Evolutionary conservation across 306 rosid genomes (phyloP), one percentile per base, ranked within the genome.

Genomic region (Vigna radiata): DNA sequence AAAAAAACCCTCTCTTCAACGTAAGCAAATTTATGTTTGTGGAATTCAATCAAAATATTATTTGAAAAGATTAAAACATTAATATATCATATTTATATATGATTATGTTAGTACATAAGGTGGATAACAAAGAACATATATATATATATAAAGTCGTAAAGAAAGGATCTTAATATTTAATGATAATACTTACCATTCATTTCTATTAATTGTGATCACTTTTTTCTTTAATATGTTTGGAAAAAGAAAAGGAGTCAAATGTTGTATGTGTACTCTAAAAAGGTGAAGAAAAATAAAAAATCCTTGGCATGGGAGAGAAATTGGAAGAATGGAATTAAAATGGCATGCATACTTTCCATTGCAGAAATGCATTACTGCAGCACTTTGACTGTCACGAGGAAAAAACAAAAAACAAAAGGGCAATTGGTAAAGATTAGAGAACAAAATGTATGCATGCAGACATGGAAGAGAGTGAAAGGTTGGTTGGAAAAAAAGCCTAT

Each of bases 401-500:
- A 19, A 43, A 19, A 64, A 17, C 41, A 36, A 36, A 36, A 36
- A 17, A 63, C 0, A 59, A 33, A 33, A 44, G 49, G 19, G 41
- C 16, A 15, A 5, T 55, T 54, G 39, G n/a, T 53, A 21, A 54
- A 62, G 67, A 47, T 54, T 17, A 31, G 18, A 59, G 60, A 64
- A 31, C 56, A 64, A 79, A 15, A 61, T 64, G 14, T 29, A 39
- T 48, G 18, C 33, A 66, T 69, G 27, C 56, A 47, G 31, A 36
- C 50, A 18, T 37, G 15, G 72, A 25, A 72, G 60, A 27, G 68
- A 55, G 64, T 44, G 48, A 82, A 43, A 78, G 47, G 43, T 61
- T 54, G 23, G 41, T 29, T 29, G 33, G 33, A 29, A 4, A 29
- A 64, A 80, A 84, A 77, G 74, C 63, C 68, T 56, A 49, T 56